Percentiles rank a stretch among this genome's conserved stretches.
phyloP scores from a whole-genome alignment of 352 stramenopile species.

The Globisporangium cystogenes region DNA sequence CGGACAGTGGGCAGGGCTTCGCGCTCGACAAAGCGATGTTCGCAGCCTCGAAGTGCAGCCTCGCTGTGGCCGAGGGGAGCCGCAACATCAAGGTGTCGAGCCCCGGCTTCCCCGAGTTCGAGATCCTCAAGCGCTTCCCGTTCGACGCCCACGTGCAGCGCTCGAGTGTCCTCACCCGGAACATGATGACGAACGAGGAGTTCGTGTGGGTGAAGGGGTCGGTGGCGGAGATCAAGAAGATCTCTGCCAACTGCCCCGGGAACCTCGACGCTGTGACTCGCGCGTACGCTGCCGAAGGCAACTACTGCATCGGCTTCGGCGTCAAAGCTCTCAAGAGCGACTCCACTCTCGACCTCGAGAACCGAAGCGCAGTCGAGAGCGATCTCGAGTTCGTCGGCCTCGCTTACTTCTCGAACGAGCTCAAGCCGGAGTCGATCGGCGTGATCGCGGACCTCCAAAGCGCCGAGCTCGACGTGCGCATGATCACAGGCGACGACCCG shows the following conservation, averaged over 20 bases:
- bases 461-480: slow-evolving; percentile 61
- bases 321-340: slow-evolving; percentile 11
- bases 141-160: slow-evolving; percentile 44
- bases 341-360: slow-evolving; percentile 1
- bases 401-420: slow-evolving; percentile 77
- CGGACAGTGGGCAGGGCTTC: slow-evolving; percentile 29
- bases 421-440: slow-evolving; percentile 59
- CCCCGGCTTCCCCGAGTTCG: slow-evolving; percentile 15
- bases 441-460: slow-evolving; percentile 62
- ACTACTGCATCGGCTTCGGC: slow-evolving; percentile 55
- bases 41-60: slow-evolving; percentile 18
- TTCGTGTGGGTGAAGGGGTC: slow-evolving; percentile 51
- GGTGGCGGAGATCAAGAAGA: slow-evolving; percentile 12
- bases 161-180: slow-evolving; percentile 38
- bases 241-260: slow-evolving; percentile 2
- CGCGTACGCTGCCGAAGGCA: slow-evolving; percentile 36
- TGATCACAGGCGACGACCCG: slow-evolving; percentile 81
- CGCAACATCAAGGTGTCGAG: slow-evolving; percentile 3
- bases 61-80: too few relatives aligned
- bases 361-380: slow-evolving; percentile 33
- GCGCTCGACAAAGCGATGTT: slow-evolving; percentile 54
- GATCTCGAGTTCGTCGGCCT: slow-evolving; percentile 61
- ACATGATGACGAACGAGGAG: slow-evolving; percentile 23
- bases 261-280: slow-evolving; percentile 24
- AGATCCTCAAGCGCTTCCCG: slow-evolving; percentile 38